Conservation (phyloP, 805 yeast species). For the Suhomyces tanzawaensis region DNA sequence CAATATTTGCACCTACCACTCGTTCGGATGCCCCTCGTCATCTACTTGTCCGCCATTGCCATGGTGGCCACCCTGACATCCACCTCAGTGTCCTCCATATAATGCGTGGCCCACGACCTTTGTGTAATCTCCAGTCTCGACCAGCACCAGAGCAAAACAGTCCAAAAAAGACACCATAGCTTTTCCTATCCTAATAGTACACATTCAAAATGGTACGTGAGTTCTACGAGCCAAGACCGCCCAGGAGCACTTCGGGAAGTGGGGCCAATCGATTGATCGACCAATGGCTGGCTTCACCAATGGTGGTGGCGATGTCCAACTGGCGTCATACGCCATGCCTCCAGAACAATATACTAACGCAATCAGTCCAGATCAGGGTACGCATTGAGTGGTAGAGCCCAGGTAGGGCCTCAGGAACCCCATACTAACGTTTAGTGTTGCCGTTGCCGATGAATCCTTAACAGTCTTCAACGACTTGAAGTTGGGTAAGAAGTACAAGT, state of each 20-base stretch:
- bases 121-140: background rate
- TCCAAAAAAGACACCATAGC: background rate
- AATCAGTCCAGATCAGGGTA: slow-evolving; percentile 18
- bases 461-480: slow-evolving; percentile 94
- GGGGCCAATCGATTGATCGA: background rate
- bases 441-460: slow-evolving; percentile 76
- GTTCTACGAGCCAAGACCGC: background rate
- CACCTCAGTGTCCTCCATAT: slow-evolving; percentile 1
- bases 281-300: background rate
- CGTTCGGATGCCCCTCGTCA: no score
- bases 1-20: no score
- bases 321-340: background rate
- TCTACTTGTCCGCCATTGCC: no score
- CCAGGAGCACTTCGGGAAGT: background rate
- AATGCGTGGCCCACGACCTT: background rate
- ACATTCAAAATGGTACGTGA: background rate
- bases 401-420: background rate
- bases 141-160: background rate
- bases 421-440: slow-evolving; percentile 35
- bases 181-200: background rate
- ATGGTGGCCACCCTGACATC: no score
- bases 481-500: slow-evolving; percentile 87
- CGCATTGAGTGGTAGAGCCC: slow-evolving; percentile 1
- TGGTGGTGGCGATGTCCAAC: background rate
- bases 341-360: slow-evolving; percentile 10